Evolutionary conservation across 140 eudicot genomes (phyloP).

Genomic region (Erigeron philadelphicus): DNA sequence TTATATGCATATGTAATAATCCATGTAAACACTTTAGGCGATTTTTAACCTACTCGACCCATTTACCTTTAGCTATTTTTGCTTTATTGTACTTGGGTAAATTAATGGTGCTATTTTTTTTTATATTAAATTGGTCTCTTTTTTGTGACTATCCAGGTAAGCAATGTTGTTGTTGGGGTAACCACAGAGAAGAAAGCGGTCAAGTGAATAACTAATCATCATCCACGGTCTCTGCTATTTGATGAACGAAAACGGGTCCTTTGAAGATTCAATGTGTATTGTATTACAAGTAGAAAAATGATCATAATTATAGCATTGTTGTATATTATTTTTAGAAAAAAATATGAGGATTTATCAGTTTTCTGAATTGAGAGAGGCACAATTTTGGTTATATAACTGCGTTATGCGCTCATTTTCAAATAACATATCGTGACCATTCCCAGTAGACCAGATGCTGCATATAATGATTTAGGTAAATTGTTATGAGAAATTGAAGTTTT

Average conservation of each 20-base stretch:
- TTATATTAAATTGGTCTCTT: neutral
- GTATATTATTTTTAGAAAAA: too few species aligned
- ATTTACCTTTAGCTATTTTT: neutral
- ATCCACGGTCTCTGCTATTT: neutral
- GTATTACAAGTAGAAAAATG: conserved; percentile 15
- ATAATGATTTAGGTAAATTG: too few species aligned
- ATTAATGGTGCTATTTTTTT: neutral
- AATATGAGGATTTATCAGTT: conserved; percentile 21
- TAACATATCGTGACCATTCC: too few species aligned
- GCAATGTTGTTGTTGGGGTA: conserved; percentile 74
- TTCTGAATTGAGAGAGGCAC: conserved; percentile 12
- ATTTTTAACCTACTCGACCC: neutral
- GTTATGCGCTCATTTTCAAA: too few species aligned
- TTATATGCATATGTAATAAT: neutral
- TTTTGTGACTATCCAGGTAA: conserved; percentile 37
- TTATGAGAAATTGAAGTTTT: too few species aligned
- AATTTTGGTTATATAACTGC: neutral
- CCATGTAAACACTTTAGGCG: neutral
- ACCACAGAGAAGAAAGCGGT: conserved; percentile 54
- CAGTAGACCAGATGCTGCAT: too few species aligned
- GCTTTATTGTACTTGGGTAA: neutral
- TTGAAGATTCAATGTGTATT: conserved; percentile 29
- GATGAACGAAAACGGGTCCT: conserved; percentile 7
- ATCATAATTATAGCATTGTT: conserved; percentile 22
- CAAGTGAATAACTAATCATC: conserved; percentile 10